These are phyloP conservation scores for Testicularia cyperi DNA, from an alignment of 1,284 basidiomycete genomes.

Conservation along the genomic window DNA sequence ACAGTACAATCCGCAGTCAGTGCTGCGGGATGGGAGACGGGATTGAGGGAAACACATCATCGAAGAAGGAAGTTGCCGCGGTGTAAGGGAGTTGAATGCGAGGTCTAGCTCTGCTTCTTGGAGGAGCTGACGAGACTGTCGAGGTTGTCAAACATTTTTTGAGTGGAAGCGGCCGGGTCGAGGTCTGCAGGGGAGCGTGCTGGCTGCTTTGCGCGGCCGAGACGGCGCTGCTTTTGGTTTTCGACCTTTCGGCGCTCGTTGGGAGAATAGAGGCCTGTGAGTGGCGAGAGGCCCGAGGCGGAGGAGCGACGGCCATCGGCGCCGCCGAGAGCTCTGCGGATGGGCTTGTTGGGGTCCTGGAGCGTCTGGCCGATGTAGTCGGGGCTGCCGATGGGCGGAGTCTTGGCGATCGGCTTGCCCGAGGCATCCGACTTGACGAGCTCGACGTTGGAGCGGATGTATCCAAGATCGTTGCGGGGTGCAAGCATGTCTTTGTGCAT, in stretches of 20 bases:
- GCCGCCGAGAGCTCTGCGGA: slow-evolving; percentile 6
- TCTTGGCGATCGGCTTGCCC: slow-evolving; percentile 2
- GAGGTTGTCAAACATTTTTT: slow-evolving; percentile 27
- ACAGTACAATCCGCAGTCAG: no score
- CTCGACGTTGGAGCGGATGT: slow-evolving; percentile 26
- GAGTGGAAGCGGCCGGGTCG: background rate
- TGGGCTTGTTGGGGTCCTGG: slow-evolving; percentile 22
- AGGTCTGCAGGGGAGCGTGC: background rate
- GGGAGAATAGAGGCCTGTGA: background rate
- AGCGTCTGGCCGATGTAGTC: slow-evolving; percentile 16
- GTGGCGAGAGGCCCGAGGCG: background rate
- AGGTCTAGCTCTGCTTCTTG: background rate
- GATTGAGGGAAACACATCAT: no score
- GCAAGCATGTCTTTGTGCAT: slow-evolving; percentile 35
- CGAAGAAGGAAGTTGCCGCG: no score
- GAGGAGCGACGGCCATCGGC: background rate
- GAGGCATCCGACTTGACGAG: slow-evolving; percentile 14
- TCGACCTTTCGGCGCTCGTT: slow-evolving; percentile 8
- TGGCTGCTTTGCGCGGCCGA: slow-evolving; percentile 9
- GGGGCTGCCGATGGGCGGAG: slow-evolving; percentile 7
- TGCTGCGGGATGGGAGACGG: no score
- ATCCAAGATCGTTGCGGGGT: slow-evolving; percentile 28
- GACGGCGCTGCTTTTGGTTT: slow-evolving; percentile 9
- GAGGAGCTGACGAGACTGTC: slow-evolving; percentile 15
- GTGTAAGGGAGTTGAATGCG: background rate